A percentile compares a stretch with the other conserved stretches of the same genome.
These are phyloP conservation scores for Paramyrothecium roridum DNA, from an alignment of 2,329 filamentous ascomycete species.

Conservation along the genomic window DNA sequence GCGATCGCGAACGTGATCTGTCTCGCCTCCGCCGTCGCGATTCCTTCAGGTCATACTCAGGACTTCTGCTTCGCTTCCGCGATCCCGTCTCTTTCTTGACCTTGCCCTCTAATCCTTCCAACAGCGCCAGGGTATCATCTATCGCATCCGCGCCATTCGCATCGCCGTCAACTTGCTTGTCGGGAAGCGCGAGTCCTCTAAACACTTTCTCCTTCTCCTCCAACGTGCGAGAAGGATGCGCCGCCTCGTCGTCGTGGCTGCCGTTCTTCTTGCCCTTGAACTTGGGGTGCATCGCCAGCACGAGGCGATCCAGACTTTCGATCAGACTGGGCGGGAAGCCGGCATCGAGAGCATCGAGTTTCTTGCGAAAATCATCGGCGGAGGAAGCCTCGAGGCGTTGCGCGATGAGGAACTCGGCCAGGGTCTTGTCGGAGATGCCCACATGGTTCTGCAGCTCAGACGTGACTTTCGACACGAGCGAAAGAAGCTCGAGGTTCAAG, in stretches of 20 bases:
- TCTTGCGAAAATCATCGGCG: conserved; percentile 70
- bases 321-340: conserved; percentile 83
- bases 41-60: conserved; percentile 43
- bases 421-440: conserved; percentile 86
- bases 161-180: conserved; percentile 53
- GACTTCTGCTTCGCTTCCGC: conserved; percentile 59
- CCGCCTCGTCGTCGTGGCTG: conserved; percentile 34
- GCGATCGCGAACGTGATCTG: conserved; percentile 39
- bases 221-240: conserved; percentile 38
- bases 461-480: conserved; percentile 90
- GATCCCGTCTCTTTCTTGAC: conserved; percentile 44
- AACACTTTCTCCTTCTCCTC: conserved; percentile 86
- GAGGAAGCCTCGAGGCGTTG: conserved; percentile 75
- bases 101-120: conserved; percentile 82
- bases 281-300: conserved; percentile 86
- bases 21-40: conserved; percentile 37
- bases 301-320: conserved; percentile 86
- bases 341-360: conserved; percentile 72
- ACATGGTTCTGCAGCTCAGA: conserved; percentile 94
- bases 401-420: conserved; percentile 94
- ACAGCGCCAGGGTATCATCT: conserved; percentile 86
- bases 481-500: conserved; percentile 85
- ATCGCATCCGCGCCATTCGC: conserved; percentile 58
- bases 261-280: conserved; percentile 60
- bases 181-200: conserved; percentile 81